phyloP scores from a whole-genome alignment of 1,139 yeast genomes.

The Diutina siamensis region DNA sequence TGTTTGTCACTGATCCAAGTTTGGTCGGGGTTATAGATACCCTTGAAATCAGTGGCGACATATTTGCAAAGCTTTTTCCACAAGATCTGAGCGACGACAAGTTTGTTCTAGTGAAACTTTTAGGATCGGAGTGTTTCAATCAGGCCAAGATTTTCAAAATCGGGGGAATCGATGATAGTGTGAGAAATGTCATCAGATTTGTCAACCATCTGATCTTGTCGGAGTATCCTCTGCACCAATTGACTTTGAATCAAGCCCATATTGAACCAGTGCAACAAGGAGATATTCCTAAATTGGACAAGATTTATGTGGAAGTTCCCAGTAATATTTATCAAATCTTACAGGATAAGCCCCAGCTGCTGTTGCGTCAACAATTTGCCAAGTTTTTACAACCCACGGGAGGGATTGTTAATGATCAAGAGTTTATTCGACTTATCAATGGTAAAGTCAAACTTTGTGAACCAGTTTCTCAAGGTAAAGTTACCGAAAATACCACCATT shows the following conservation, averaged over 20 bases:
- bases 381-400: slow-evolving; percentile 20
- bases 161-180: slow-evolving; percentile 18
- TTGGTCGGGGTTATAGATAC: slow-evolving; percentile 15
- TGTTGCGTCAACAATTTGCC: slow-evolving; percentile 19
- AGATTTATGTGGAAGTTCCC: slow-evolving; percentile 34
- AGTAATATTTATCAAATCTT: slow-evolving; percentile 29
- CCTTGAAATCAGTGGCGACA: slow-evolving; percentile 24
- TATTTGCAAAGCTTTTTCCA: slow-evolving; percentile 24
- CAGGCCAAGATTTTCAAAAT: slow-evolving; percentile 26
- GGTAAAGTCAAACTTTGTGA: slow-evolving; percentile 53
- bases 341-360: slow-evolving; percentile 15
- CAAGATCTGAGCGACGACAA: slow-evolving; percentile 10
- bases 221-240: slow-evolving; percentile 6
- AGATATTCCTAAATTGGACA: slow-evolving; percentile 21
- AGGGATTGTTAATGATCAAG: slow-evolving; percentile 23
- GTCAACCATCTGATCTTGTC: slow-evolving; percentile 14
- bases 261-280: slow-evolving; percentile 19
- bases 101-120: slow-evolving; percentile 24
- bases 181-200: slow-evolving; percentile 22
- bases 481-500: slow-evolving; percentile 32
- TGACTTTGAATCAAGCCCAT: slow-evolving; percentile 24
- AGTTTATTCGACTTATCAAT: slow-evolving; percentile 27
- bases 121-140: slow-evolving; percentile 34
- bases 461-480: slow-evolving; percentile 61
- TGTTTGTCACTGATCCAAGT: slow-evolving; percentile 22